Percentiles rank a stretch among this genome's conserved stretches.
Conservation (phyloP, 176 grass and related monocot genomes). For the Phoenix dactylifera region DNA sequence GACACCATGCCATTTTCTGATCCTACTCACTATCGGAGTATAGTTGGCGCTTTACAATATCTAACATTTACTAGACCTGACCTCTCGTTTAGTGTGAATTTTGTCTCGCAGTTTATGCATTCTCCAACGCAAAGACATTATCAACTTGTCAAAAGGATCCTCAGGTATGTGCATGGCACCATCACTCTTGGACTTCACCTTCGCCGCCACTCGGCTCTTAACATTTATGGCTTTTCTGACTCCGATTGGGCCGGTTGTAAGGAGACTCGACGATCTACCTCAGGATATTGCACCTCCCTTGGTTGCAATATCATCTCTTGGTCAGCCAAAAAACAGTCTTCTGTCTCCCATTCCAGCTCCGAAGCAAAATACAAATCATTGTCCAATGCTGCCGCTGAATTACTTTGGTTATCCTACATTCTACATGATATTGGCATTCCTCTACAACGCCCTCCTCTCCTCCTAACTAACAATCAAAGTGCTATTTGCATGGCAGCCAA, state of each 20-base stretch:
- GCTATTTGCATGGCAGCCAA: too few relatives aligned
- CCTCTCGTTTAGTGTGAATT: background rate
- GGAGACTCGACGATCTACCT: background rate
- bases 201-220: background rate
- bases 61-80: background rate
- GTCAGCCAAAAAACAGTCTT: background rate
- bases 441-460: too few relatives aligned
- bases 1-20: background rate
- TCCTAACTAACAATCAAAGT: too few relatives aligned
- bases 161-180: too few relatives aligned
- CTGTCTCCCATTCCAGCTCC: background rate
- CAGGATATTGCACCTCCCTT: background rate
- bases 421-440: too few relatives aligned
- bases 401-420: background rate
- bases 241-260: background rate
- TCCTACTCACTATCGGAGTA: background rate
- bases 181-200: too few relatives aligned
- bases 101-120: background rate
- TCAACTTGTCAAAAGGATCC: too few relatives aligned
- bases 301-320: background rate
- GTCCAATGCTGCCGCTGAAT: background rate
- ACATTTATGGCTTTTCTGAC: background rate
- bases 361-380: background rate
- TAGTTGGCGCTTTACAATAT: background rate
- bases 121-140: too few relatives aligned